Evolutionary conservation across 2,329 filamentous ascomycete genomes (phyloP).

Genomic region (Nigrograna mackinnonii): DNA sequence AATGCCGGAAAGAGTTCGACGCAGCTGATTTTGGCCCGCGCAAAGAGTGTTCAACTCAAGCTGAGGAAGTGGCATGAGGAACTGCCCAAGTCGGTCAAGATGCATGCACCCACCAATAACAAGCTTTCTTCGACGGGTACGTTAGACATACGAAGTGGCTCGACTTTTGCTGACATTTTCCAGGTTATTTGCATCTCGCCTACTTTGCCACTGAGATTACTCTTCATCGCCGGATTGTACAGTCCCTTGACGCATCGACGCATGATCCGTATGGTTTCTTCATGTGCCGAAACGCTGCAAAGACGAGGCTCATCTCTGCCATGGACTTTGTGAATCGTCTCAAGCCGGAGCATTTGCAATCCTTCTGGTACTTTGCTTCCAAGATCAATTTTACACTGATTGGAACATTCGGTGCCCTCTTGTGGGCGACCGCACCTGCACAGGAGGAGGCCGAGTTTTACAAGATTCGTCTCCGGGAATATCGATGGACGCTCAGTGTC

Average conservation of each 20-base stretch:
- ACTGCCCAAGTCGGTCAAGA: slow-evolving; percentile 65
- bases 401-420: slow-evolving; percentile 86
- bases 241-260: slow-evolving; percentile 65
- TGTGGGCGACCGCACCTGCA: slow-evolving; percentile 87
- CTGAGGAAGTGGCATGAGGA: slow-evolving; percentile 81
- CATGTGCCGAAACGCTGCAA: slow-evolving; percentile 91
- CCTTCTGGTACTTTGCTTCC: slow-evolving; percentile 90
- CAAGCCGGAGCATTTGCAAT: slow-evolving; percentile 80
- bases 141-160: slow-evolving; percentile 6
- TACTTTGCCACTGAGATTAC: slow-evolving; percentile 96
- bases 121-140: slow-evolving; percentile 49
- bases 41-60: slow-evolving; percentile 81
- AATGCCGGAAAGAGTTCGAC: slow-evolving; percentile 71
- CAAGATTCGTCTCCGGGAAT: slow-evolving; percentile 80
- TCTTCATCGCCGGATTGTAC: slow-evolving; percentile 86
- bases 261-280: slow-evolving; percentile 81
- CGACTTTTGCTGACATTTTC: slow-evolving; percentile 11
- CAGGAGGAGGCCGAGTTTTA: slow-evolving; percentile 94
- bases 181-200: slow-evolving; percentile 77
- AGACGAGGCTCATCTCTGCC: slow-evolving; percentile 89
- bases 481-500: slow-evolving; percentile 90
- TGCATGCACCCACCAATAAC: slow-evolving; percentile 58
- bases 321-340: slow-evolving; percentile 98
- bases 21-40: slow-evolving; percentile 72
- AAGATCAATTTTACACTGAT: slow-evolving; percentile 94